Percentiles rank a stretch among this genome's conserved stretches.
phyloP scores from a whole-genome alignment of 2,329 filamentous ascomycete genomes.

The Mariannaea elegans region DNA sequence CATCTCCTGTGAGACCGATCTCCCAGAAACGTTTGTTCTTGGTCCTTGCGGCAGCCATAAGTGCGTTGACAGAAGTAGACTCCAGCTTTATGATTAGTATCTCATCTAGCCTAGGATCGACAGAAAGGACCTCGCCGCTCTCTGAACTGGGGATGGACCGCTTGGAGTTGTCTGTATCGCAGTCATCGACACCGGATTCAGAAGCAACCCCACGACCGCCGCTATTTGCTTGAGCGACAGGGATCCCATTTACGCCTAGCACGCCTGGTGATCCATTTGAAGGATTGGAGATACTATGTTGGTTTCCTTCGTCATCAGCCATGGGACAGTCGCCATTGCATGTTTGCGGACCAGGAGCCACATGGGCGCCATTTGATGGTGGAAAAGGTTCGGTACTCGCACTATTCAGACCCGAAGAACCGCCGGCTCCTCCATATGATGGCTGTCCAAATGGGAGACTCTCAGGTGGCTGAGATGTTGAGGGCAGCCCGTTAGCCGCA shows the following conservation, averaged over 20 bases:
- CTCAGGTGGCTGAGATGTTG: neutral
- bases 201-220: neutral
- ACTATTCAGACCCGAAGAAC: neutral
- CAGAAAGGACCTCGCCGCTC: neutral
- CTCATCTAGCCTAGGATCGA: neutral
- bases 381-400: neutral
- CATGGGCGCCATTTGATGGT: neutral
- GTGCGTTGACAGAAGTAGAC: neutral
- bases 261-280: neutral
- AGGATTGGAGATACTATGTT: neutral
- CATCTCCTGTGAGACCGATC: too few relatives aligned
- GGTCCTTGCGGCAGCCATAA: neutral
- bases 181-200: neutral
- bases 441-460: neutral
- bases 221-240: neutral
- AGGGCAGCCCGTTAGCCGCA: neutral
- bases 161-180: neutral
- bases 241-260: neutral
- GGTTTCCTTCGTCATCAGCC: neutral
- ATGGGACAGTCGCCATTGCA: conserved; percentile 15
- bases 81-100: too few relatives aligned
- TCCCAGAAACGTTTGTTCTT: neutral
- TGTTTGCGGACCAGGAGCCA: neutral
- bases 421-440: neutral
- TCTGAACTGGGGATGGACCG: neutral